Base-by-base conservation (phyloP, 1,139 yeast species). In the Yamadazyma buinensis region DNA sequence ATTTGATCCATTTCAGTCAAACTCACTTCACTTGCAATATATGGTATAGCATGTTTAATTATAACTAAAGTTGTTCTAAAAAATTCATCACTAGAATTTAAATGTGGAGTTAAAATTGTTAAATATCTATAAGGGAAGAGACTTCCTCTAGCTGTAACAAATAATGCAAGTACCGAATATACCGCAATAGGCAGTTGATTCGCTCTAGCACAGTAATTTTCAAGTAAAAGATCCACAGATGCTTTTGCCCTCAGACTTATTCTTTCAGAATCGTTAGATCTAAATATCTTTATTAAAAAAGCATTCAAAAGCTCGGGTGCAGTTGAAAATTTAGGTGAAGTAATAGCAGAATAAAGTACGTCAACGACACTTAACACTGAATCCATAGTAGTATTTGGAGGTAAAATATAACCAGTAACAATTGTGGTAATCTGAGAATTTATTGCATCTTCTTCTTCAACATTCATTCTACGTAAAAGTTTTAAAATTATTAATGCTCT, bases 51-150 rank as follows among this genome's bases (percentile, higher is more conserved):
- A 33, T 66, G 52, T 26, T 68, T 69, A 43, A 84, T 67, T 5
- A 84, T 73, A 32, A 66, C 67, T 32, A 86, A 59, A 3, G 78
- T 67, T 44, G 73, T 64, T 32, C 59, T 72, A 17, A 76, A 62
- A 2, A 65, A 46, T 3, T 56, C 42, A 20, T 65, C 67, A 9
- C 66, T 64, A 5, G 7, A 5, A 17, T 17, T 17, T 33, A 84
- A 51, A 49, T 72, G 77, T 0, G 87, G 84, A 42, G 75, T 78
- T 10, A 85, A 52, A 0, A 80, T 59, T 5, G 72, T 53, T n/a
- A 86, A 62, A 39, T 80, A 86, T 36, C 81, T 83, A 47, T 80
- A 88, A 1, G 71, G 61, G 17, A 84, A 62, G 29, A 83, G 61
- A 0, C 62, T 51, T 0, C 73, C 72, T 36, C 73, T 72, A 37